Percentiles rank a stretch among this genome's conserved stretches.
Conservation (phyloP, 1,284 basidiomycete genomes). For the Hymenochaete sp. region DNA sequence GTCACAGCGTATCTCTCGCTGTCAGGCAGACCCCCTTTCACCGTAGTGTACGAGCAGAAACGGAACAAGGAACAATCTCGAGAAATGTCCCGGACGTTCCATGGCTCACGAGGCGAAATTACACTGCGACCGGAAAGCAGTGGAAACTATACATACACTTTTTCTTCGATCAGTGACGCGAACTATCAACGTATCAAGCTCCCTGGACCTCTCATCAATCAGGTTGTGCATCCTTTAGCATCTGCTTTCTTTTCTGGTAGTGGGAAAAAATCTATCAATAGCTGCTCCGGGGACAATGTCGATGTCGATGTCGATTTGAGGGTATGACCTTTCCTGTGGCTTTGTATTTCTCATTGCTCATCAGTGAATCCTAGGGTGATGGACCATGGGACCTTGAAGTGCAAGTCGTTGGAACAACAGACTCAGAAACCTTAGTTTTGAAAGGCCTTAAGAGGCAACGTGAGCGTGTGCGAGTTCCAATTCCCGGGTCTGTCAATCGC, state of each 20-base stretch:
- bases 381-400: slow-evolving; percentile 81
- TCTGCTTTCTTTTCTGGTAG: slow-evolving; percentile 55
- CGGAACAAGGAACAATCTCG: slow-evolving; percentile 56
- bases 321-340: slow-evolving; percentile 33
- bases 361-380: slow-evolving; percentile 51
- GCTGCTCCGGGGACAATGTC: slow-evolving; percentile 67
- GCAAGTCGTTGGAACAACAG: slow-evolving; percentile 63
- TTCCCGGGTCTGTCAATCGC: slow-evolving; percentile 57
- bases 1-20: slow-evolving; percentile 82
- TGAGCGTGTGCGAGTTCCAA: slow-evolving; percentile 54
- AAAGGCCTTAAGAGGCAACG: slow-evolving; percentile 46
- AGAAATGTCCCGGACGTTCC: slow-evolving; percentile 55
- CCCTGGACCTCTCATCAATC: slow-evolving; percentile 66
- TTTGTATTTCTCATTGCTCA: slow-evolving; percentile 3
- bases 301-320: slow-evolving; percentile 71
- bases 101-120: slow-evolving; percentile 73
- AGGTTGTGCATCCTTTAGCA: slow-evolving; percentile 83
- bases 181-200: slow-evolving; percentile 74
- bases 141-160: slow-evolving; percentile 85
- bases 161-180: slow-evolving; percentile 73
- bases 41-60: slow-evolving; percentile 70
- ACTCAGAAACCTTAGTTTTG: slow-evolving; percentile 51
- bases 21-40: slow-evolving; percentile 86
- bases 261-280: slow-evolving; percentile 47
- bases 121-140: slow-evolving; percentile 82